Percentiles rank a stretch among this genome's conserved stretches.
phyloP scores from a whole-genome alignment of 331 rosid species.

The Ulmus americana region DNA sequence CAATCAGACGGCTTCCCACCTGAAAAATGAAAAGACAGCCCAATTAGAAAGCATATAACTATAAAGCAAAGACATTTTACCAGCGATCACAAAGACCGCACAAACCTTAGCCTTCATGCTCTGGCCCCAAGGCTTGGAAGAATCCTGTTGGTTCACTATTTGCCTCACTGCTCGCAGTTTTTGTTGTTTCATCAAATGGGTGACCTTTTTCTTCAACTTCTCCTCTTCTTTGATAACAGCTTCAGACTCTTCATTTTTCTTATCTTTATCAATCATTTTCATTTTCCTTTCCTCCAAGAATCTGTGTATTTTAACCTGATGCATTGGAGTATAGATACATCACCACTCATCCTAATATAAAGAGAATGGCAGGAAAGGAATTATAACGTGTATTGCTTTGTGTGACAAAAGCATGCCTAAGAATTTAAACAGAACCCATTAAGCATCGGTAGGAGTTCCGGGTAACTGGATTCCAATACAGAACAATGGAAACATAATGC shows the following conservation, averaged over 20 bases:
- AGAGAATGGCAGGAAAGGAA: neutral
- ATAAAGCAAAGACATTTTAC: constrained; percentile 16
- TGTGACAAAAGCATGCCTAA: constrained; percentile 5
- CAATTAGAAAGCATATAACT: constrained; percentile 17
- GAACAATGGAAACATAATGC: neutral
- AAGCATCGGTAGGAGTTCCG: neutral
- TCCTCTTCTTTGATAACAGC: constrained; percentile 38
- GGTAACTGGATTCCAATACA: neutral
- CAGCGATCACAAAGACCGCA: constrained; percentile 18
- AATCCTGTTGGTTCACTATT: constrained; percentile 44
- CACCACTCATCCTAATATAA: constrained; percentile 23
- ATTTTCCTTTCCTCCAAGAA: constrained; percentile 58
- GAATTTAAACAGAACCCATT: constrained; percentile 1
- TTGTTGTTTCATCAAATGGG: constrained; percentile 68
- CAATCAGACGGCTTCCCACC: constrained; percentile 90
- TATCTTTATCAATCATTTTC: constrained; percentile 41
- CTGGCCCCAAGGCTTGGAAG: constrained; percentile 63
- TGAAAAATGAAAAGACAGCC: constrained; percentile 24
- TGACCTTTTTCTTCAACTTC: constrained; percentile 66
- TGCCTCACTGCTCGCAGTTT: constrained; percentile 52
- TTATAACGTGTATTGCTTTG: neutral
- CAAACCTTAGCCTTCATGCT: constrained; percentile 66
- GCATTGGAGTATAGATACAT: constrained; percentile 29
- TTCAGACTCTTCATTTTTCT: constrained; percentile 32
- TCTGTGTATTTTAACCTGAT: constrained; percentile 72